Percentiles rank a stretch among this genome's conserved stretches.
These are phyloP conservation scores for Starmerella powellii DNA, from an alignment of 805 yeast species.

Conservation along the genomic window DNA sequence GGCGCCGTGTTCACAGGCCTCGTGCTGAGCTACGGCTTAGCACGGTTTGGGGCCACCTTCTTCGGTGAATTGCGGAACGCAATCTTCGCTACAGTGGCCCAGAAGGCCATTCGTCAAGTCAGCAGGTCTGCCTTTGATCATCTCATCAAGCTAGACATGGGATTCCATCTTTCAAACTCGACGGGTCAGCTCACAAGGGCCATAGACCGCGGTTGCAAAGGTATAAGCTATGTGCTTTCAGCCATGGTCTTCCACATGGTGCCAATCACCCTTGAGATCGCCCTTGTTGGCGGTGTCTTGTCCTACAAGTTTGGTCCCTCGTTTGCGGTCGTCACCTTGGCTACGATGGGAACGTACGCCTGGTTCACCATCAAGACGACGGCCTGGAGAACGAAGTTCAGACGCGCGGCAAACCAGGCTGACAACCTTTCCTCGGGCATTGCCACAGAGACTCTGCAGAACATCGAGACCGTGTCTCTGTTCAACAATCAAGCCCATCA, in stretches of 20 bases:
- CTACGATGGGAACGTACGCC: constrained; percentile 82
- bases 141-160: constrained; percentile 68
- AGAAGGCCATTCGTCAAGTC: constrained; percentile 80
- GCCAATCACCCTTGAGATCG: constrained; percentile 84
- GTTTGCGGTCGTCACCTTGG: constrained; percentile 78
- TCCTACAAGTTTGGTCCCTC: constrained; percentile 83
- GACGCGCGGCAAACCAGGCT: constrained; percentile 81
- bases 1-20: constrained; percentile 28
- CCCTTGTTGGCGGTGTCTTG: constrained; percentile 83
- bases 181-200: constrained; percentile 96
- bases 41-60: constrained; percentile 85
- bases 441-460: constrained; percentile 84
- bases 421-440: constrained; percentile 93
- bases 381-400: constrained; percentile 88
- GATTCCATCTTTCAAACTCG: constrained; percentile 81
- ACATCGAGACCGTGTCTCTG: constrained; percentile 87
- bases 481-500: constrained; percentile 83
- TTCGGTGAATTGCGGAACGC: constrained; percentile 95
- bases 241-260: constrained; percentile 97
- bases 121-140: constrained; percentile 81
- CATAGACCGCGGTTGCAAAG: constrained; percentile 94
- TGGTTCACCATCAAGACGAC: constrained; percentile 83
- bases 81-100: constrained; percentile 89
- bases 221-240: constrained; percentile 80
- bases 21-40: constrained; percentile 81